These are phyloP conservation scores for Moricandia arvensis DNA, from an alignment of 345 rosid genomes.

Conservation along the genomic window DNA sequence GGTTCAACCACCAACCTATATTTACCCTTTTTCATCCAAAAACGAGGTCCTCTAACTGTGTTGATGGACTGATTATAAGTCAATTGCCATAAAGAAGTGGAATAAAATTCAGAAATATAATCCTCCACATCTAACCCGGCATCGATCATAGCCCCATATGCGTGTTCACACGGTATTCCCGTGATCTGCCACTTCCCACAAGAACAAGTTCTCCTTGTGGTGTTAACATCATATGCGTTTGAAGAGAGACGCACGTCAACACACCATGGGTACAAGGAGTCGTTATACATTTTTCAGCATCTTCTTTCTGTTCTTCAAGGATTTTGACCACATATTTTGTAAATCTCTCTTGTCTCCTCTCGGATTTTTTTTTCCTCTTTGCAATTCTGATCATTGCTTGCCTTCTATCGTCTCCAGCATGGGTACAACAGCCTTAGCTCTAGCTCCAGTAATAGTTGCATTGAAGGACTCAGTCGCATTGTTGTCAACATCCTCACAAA, in stretches of 20 bases:
- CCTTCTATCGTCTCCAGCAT: slow-evolving; percentile 1
- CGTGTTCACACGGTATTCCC: background rate
- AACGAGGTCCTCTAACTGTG: too few relatives aligned
- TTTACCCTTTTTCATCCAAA: background rate
- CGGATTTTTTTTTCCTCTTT: background rate
- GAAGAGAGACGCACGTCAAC: background rate
- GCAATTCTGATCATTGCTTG: background rate
- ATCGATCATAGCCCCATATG: background rate
- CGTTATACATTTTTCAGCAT: background rate
- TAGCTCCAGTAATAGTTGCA: background rate
- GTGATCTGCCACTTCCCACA: background rate
- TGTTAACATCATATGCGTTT: background rate
- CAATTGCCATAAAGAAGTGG: background rate
- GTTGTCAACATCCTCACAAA: background rate
- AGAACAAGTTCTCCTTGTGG: background rate
- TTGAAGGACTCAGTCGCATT: background rate
- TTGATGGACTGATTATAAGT: background rate
- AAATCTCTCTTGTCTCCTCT: background rate
- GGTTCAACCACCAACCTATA: background rate
- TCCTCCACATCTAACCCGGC: background rate
- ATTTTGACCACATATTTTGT: background rate
- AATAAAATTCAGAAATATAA: background rate
- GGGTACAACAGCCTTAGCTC: background rate
- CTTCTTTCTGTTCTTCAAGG: background rate
- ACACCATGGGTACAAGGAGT: background rate